Percentiles rank a stretch among this genome's conserved stretches.
These are phyloP conservation scores for Guillardia theta DNA, from an alignment of 78 protist species.

Conservation along the genomic window DNA sequence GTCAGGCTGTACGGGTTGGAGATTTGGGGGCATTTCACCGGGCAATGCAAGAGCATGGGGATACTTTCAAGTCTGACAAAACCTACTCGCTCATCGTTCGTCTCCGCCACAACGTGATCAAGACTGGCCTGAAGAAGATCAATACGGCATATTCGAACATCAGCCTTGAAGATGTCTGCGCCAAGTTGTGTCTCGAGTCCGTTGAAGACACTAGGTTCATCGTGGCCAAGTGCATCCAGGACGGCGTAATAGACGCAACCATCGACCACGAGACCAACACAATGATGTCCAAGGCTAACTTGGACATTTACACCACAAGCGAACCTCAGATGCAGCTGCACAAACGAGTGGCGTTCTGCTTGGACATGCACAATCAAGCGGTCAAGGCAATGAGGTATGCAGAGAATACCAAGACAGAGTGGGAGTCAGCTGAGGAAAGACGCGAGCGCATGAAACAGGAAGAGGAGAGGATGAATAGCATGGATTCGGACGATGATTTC, in stretches of 20 bases:
- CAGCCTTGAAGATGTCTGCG: constrained; percentile 73
- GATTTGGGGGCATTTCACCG: constrained; percentile 73
- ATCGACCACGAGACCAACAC: constrained; percentile 77
- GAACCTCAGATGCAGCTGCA: constrained; percentile 15
- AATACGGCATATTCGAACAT: constrained; percentile 82
- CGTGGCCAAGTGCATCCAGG: constrained; percentile 80
- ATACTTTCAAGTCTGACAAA: constrained; percentile 71
- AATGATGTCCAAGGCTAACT: neutral
- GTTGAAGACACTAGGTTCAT: constrained; percentile 88
- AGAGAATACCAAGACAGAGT: neutral
- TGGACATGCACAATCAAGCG: constrained; percentile 28
- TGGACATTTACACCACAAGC: neutral
- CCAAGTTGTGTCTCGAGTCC: constrained; percentile 80
- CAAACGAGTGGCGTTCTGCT: constrained; percentile 19
- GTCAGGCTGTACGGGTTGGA: constrained; percentile 86
- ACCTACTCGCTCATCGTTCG: constrained; percentile 59
- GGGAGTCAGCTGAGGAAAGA: neutral
- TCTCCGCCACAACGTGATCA: constrained; percentile 91
- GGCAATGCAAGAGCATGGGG: constrained; percentile 55
- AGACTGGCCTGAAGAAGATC: constrained; percentile 85
- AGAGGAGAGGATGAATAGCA: neutral
- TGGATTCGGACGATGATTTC: neutral
- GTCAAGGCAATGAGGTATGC: constrained; percentile 21
- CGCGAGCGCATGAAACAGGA: constrained; percentile 17
- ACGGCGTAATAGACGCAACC: constrained; percentile 86